These are phyloP conservation scores for Porodaedalea pini DNA, from an alignment of 1,284 basidiomycete genomes.

Conservation along the genomic window DNA sequence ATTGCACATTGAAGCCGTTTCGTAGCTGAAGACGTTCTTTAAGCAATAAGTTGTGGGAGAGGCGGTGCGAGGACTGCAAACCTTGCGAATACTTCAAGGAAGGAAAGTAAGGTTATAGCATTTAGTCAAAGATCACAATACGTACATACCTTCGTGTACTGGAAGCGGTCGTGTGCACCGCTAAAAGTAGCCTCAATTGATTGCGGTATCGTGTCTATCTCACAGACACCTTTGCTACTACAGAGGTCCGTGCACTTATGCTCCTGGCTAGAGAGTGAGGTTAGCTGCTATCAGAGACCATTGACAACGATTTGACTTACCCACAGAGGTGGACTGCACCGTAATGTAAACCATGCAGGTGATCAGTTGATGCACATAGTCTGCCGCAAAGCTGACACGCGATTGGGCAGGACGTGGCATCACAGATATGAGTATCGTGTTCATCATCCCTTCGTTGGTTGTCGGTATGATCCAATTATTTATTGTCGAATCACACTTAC, in stretches of 20 bases:
- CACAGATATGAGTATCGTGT: slow-evolving; percentile 47
- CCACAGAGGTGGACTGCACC: slow-evolving; percentile 54
- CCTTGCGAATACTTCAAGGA: slow-evolving; percentile 29
- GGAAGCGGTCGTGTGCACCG: slow-evolving; percentile 43
- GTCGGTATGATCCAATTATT: not conserved
- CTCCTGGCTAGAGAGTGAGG: slow-evolving; percentile 37
- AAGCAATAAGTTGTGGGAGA: not conserved
- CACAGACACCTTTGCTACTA: slow-evolving; percentile 45
- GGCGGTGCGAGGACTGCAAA: not conserved
- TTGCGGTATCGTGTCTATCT: slow-evolving; percentile 54
- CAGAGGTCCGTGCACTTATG: slow-evolving; percentile 47
- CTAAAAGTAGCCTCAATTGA: slow-evolving; percentile 56
- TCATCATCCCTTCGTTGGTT: slow-evolving; percentile 36
- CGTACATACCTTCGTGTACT: slow-evolving; percentile 44
- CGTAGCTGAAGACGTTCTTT: slow-evolving; percentile 29
- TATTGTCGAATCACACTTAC: slow-evolving; percentile 30
- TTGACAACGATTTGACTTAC: too few relatives aligned
- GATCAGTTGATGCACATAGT: slow-evolving; percentile 44
- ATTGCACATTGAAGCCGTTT: slow-evolving; percentile 48
- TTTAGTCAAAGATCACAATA: too few relatives aligned
- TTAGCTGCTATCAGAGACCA: not conserved
- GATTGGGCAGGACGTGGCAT: slow-evolving; percentile 46
- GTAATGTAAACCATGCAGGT: slow-evolving; percentile 48
- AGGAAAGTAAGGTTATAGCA: not conserved
- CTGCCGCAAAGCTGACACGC: slow-evolving; percentile 51